Evolutionary conservation across 176 grass and related monocot species (phyloP), one percentile per base, ranked within the genome.

Genomic region (Tillandsia leiboldiana): DNA sequence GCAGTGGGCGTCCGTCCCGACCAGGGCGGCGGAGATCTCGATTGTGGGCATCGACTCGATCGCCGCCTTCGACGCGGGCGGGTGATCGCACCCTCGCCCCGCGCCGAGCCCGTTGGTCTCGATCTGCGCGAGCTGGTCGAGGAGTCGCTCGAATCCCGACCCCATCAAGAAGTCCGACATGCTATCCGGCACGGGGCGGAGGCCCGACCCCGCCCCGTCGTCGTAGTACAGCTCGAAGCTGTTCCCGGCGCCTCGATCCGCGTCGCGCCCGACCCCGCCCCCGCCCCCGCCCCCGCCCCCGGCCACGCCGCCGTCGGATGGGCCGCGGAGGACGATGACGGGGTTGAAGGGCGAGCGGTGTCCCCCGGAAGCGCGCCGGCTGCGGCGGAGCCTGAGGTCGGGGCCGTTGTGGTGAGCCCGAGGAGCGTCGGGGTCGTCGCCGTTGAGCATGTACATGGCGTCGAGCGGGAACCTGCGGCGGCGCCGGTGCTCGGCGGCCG

Each of bases 161-260:
- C 88, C 84, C 88, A 91, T 87, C 27, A 91, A 69, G 64, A 91
- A 79, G 73, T 87, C 78, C 64, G 84, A 86, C 26, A 91, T 81
- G 68, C 86, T 85, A 12, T 82, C 84, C 8, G 88, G 88, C 22
- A 91, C 69, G 27, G 88, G 88, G 3, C 81, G 81, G 51, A 87
- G 78, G 63, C 88, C 84, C 9, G 86, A 84, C 50, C 84, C 88
- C 3, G 88, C 76, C 15, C 88, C 88, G 57, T 84, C 88, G 51
- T 91, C 88, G 75, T 91, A 91, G 78, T 81, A 91, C 75, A 91
- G 75, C 78, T 91, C 88, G 74, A 91, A 91, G 0, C 84, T 73
- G 20, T n/a, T 49, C 10, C 9, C 12, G 18, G 48, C 12, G 48
- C 17, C 58, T 7, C 48, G 72, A 63, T 73, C 72, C 20, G 58